Base-by-base conservation (phyloP, 495 filamentous ascomycete species). In the Sabuloglossum arenarium region DNA sequence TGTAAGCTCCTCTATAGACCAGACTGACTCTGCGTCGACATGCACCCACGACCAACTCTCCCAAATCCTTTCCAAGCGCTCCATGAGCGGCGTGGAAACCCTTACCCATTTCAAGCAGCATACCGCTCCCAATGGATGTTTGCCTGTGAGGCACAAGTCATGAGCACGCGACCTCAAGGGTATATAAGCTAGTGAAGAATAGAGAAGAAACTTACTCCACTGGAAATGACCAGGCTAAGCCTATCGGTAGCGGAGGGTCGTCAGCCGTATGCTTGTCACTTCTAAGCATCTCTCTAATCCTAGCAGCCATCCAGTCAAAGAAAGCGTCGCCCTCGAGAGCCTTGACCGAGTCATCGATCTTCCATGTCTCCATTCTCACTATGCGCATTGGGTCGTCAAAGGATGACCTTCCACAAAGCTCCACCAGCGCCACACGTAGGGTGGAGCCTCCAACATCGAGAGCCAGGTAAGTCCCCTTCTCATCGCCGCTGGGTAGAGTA, bases 371-470 rank as follows among this genome's bases (percentile, higher is more conserved):
- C 39, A 75, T 73, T 31, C 64, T 67, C 39, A 74, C 60, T 39
- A 81, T 77, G 43, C 69, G 66, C 70, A 82, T 39, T 30, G 37
- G 51, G 3, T 31, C 29, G 24, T 43, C 24, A 29, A 6, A 53
- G 28, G 31, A 70, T 69, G 4, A 77, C 31, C 71, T 69, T 6
- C 77, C 80, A 27, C 60, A 63, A 45, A 84, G 66, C 61, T 79
- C 70, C 21, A 83, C 73, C 61, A 83, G 64, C 31, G 78, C 79
- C 29, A 81, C 74, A 1, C 80, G 75, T 57, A 84, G 77, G 10
- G 78, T 82, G 25, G 80, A 82, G 0, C 80, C 80, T 10, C 80
- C 80, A 28, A 83, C 80, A 65, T 84, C 80, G 56, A 84, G 63
- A 0, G 77, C 78, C 25, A 84, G 64, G 59, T 72, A 81, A 11